Evolutionary conservation across 306 rosid genomes (phyloP).

Genomic region (Cucumis cinereus): DNA sequence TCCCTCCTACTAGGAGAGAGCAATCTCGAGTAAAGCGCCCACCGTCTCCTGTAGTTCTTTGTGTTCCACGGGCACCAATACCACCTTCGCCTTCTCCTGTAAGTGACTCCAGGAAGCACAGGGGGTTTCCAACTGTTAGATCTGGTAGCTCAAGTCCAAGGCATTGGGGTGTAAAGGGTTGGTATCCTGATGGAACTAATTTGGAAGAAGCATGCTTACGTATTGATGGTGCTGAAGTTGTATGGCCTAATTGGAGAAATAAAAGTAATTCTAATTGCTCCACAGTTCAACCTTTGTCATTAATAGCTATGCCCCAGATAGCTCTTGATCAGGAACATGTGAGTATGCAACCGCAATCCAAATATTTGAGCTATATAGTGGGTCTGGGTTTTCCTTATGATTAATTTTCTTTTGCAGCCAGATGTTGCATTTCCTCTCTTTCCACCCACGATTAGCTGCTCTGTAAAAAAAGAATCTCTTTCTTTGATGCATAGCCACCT

Average conservation of each 20-base stretch:
- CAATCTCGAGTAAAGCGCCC: conserved; percentile 86
- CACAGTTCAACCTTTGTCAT: conserved; percentile 74
- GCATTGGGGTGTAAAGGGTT: conserved; percentile 95
- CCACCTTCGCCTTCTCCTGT: conserved; percentile 91
- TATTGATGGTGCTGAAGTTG: conserved; percentile 93
- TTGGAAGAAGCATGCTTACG: conserved; percentile 71
- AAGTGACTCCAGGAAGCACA: conserved; percentile 72
- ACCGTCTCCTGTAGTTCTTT: conserved; percentile 86
- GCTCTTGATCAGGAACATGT: conserved; percentile 93
- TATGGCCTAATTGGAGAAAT: conserved; percentile 90
- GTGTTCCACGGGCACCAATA: conserved; percentile 76
- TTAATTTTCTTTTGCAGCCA: conserved; percentile 47
- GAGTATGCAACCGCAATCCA: conserved; percentile 15
- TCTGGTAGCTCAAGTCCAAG: conserved; percentile 99
- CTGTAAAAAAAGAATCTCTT: conserved; percentile 37
- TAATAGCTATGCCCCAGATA: conserved; percentile 82
- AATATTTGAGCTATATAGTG: not conserved
- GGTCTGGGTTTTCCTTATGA: not conserved
- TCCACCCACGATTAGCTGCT: conserved; percentile 53
- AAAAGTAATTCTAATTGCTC: conserved; percentile 56
- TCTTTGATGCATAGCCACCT: conserved; percentile 60
- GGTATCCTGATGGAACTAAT: conserved; percentile 83
- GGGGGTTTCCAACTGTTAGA: conserved; percentile 89
- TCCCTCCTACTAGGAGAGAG: conserved; percentile 74
- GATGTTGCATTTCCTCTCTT: conserved; percentile 78